These are phyloP conservation scores for Auricularia heimuer DNA, from an alignment of 768 basidiomycete genomes.

Conservation along the genomic window DNA sequence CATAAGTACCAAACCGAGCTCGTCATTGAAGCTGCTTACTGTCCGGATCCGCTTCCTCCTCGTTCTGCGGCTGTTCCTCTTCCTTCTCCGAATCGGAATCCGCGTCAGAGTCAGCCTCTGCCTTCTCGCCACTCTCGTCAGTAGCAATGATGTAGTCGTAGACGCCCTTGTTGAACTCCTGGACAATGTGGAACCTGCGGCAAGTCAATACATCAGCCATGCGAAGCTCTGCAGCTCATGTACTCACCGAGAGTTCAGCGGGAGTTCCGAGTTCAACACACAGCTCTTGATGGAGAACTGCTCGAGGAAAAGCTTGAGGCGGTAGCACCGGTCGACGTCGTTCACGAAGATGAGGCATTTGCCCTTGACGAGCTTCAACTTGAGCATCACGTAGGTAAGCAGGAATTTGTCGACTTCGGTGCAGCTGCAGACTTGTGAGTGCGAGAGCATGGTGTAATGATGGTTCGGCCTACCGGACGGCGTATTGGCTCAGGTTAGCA, in stretches of 20 bases:
- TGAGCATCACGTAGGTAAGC: slow-evolving; percentile 89
- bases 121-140: slow-evolving; percentile 65
- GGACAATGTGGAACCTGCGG: slow-evolving; percentile 83
- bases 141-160: slow-evolving; percentile 99
- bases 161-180: slow-evolving; percentile 97
- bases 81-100: slow-evolving; percentile 24
- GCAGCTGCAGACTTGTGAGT: slow-evolving; percentile 37
- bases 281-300: slow-evolving; percentile 96
- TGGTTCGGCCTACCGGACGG: slow-evolving; percentile 45
- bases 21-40: slow-evolving; percentile 16
- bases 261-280: slow-evolving; percentile 91
- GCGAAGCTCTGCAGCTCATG: neutral
- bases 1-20: neutral
- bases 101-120: slow-evolving; percentile 40
- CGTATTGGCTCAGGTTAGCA: slow-evolving; percentile 75
- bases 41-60: slow-evolving; percentile 28
- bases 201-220: neutral
- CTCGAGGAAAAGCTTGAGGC: slow-evolving; percentile 94
- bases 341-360: slow-evolving; percentile 97
- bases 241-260: slow-evolving; percentile 76
- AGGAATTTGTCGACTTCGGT: slow-evolving; percentile 97
- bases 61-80: too few relatives aligned
- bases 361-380: slow-evolving; percentile 89
- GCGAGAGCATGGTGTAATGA: neutral
- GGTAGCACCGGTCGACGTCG: slow-evolving; percentile 88